Conservation (phyloP, 345 rosid genomes). For the Barbarea vulgaris region DNA sequence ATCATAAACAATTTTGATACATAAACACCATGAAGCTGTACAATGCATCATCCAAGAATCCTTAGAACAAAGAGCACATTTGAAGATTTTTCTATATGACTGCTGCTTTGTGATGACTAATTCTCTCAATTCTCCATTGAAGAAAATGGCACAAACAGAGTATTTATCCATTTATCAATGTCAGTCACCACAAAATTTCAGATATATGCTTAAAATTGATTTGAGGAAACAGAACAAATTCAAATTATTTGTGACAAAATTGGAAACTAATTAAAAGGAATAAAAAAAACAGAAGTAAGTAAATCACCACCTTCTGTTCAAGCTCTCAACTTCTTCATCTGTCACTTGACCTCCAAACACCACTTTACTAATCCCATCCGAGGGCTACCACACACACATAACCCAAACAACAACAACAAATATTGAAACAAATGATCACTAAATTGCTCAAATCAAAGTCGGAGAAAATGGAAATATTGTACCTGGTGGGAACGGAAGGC, state of each 20-base stretch:
- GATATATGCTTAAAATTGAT: background rate
- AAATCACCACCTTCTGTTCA: conserved; percentile 76
- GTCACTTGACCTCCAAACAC: conserved; percentile 99
- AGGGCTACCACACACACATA: conserved; percentile 56
- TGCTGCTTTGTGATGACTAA: background rate
- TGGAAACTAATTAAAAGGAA: conserved; percentile 10
- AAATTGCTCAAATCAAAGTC: background rate
- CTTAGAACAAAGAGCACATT: background rate
- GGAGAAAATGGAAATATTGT: background rate
- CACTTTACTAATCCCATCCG: conserved; percentile 92
- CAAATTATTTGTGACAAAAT: background rate
- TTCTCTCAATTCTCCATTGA: background rate
- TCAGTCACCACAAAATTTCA: background rate
- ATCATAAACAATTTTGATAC: conserved; percentile 3
- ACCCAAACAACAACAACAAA: conserved; percentile 7
- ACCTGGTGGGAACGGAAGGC: conserved; percentile 74
- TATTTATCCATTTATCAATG: background rate
- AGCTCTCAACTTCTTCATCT: conserved; percentile 84
- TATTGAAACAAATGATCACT: background rate
- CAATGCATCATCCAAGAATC: background rate
- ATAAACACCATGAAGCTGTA: background rate
- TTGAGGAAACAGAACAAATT: background rate
- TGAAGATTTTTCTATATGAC: background rate
- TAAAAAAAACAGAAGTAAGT: background rate
- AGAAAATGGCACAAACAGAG: conserved; percentile 4